These are phyloP conservation scores for Paramarasmius palmivorus DNA, from an alignment of 1,284 basidiomycete species.

Conservation along the genomic window DNA sequence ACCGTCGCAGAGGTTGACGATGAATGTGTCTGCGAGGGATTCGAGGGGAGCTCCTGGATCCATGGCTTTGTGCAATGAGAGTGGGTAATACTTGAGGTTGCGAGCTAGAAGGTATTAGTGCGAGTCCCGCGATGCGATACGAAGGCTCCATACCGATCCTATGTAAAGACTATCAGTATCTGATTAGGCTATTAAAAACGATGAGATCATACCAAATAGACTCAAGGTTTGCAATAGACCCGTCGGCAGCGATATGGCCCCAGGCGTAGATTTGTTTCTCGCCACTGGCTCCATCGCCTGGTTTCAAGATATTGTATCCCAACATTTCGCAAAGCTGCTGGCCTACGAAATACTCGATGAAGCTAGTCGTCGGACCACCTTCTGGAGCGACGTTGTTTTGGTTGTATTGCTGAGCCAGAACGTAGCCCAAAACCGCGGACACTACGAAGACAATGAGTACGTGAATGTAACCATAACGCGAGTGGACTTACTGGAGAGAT, in stretches of 20 bases:
- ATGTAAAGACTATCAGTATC: too few species aligned
- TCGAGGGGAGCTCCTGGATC: slow-evolving; percentile 23
- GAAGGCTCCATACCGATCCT: too few species aligned
- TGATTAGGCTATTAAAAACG: neutral
- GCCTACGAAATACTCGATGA: neutral
- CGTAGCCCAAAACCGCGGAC: too few species aligned
- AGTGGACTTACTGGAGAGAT: slow-evolving; percentile 35
- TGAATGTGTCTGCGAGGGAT: slow-evolving; percentile 27
- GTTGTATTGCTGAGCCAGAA: too few species aligned
- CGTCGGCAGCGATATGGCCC: neutral
- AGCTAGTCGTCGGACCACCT: neutral
- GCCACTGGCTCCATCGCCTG: neutral
- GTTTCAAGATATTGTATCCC: neutral
- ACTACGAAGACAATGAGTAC: too few species aligned
- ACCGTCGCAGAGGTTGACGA: slow-evolving; percentile 23
- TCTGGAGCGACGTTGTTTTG: neutral
- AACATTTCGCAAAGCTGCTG: neutral
- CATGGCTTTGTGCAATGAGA: slow-evolving; percentile 32
- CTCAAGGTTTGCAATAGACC: neutral
- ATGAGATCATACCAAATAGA: neutral
- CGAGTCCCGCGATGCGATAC: too few species aligned
- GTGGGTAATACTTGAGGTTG: slow-evolving; percentile 40
- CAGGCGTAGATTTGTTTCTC: too few species aligned
- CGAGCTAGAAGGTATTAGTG: slow-evolving; percentile 21
- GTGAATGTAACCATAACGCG: slow-evolving; percentile 42